These are phyloP conservation scores for Cercospora sojina DNA, from an alignment of 2,329 filamentous ascomycete genomes.

Conservation along the genomic window DNA sequence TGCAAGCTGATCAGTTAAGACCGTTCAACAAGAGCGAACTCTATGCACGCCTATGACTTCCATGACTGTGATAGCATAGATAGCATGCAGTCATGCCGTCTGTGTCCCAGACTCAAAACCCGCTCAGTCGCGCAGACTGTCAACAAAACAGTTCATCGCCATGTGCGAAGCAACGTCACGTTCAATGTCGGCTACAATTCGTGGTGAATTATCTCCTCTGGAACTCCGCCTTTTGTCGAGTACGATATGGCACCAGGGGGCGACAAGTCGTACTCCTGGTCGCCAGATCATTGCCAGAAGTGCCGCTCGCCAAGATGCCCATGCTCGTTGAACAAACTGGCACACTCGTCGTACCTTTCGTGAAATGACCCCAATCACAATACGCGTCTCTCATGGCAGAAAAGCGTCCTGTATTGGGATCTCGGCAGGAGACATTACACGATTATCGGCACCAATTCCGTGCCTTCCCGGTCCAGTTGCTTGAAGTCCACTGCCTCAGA, in stretches of 20 bases:
- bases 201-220: neutral
- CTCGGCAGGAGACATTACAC: neutral
- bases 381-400: neutral
- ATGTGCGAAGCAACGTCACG: neutral
- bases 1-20: neutral
- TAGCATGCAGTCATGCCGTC: neutral
- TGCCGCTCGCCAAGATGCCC: neutral
- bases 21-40: neutral
- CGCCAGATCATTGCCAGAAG: neutral
- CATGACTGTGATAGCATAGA: neutral
- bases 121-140: neutral
- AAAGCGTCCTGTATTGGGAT: neutral
- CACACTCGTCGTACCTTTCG: neutral
- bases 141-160: neutral
- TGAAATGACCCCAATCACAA: neutral
- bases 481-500: neutral
- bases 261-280: neutral
- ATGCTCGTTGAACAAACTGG: neutral
- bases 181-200: neutral
- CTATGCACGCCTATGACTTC: neutral
- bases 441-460: neutral
- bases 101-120: neutral
- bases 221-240: neutral
- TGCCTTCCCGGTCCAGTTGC: neutral
- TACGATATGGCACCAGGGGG: neutral